Evolutionary conservation across 192 early-diverging fungal species (phyloP).

Genomic region (Backusella psychrophila): DNA sequence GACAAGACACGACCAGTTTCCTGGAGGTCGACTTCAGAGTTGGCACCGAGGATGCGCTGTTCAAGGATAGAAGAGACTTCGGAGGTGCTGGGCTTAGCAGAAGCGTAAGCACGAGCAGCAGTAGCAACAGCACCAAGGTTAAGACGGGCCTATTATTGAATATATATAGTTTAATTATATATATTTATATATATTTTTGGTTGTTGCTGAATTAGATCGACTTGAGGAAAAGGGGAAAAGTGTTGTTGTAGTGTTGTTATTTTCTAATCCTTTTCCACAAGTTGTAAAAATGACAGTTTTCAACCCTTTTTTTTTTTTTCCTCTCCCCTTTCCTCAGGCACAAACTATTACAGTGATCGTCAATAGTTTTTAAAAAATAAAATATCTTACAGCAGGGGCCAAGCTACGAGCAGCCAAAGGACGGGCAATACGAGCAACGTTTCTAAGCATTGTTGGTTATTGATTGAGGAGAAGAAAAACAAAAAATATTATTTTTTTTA

Average conservation of each 20-base stretch:
- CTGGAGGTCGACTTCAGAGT: conserved; percentile 84
- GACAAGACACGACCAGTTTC: conserved; percentile 99
- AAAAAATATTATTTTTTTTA: conserved; percentile 13
- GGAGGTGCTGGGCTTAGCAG: conserved; percentile 72
- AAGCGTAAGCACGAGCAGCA: conserved; percentile 54
- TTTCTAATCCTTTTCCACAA: background rate
- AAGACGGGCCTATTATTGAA: conserved; percentile 44
- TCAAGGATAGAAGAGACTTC: conserved; percentile 98
- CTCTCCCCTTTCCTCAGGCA: background rate
- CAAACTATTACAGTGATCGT: background rate
- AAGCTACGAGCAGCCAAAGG: conserved; percentile 46
- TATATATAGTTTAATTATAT: background rate
- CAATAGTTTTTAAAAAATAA: background rate
- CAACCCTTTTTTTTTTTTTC: background rate
- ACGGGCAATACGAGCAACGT: conserved; percentile 50
- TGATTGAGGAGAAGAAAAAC: conserved; percentile 8
- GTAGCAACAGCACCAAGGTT: conserved; percentile 53
- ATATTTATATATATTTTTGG: background rate
- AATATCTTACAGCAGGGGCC: conserved; percentile 44
- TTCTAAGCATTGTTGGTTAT: conserved; percentile 46
- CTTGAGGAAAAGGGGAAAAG: background rate
- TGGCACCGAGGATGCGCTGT: conserved; percentile 91
- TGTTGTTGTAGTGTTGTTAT: background rate
- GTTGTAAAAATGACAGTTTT: background rate
- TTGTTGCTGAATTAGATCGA: background rate